Evolutionary conservation across 1,284 basidiomycete species (phyloP).

Genomic region (Porogramme epimiltina): DNA sequence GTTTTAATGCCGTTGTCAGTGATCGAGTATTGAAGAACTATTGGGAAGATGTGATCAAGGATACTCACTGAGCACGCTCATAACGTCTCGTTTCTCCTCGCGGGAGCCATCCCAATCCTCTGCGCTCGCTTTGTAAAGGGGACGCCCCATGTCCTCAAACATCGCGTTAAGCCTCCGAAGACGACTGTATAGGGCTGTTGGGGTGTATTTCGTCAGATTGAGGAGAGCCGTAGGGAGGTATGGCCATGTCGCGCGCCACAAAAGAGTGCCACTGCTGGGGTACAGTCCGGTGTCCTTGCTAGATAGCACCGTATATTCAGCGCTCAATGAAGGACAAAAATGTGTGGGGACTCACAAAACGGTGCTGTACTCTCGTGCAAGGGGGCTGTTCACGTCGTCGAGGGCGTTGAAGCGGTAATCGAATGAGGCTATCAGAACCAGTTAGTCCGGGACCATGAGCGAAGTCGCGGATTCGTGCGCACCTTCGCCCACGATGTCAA

Average conservation of each 20-base stretch:
- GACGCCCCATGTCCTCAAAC: constrained; percentile 22
- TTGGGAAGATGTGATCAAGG: no score
- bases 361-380: constrained; percentile 29
- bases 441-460: constrained; percentile 8
- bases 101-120: constrained; percentile 14
- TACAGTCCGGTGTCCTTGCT: constrained; percentile 22
- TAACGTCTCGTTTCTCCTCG: constrained; percentile 31
- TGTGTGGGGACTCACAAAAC: constrained; percentile 30
- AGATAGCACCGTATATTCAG: not conserved
- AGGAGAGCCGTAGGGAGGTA: constrained; percentile 26
- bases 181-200: constrained; percentile 26
- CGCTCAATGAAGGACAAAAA: no score
- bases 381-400: constrained; percentile 14
- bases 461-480: not conserved
- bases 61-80: constrained; percentile 42
- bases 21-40: no score
- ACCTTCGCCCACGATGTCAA: constrained; percentile 37
- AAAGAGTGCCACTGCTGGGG: constrained; percentile 14
- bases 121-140: constrained; percentile 17
- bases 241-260: constrained; percentile 27
- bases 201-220: constrained; percentile 26
- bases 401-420: constrained; percentile 32
- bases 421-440: constrained; percentile 27
- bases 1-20: not conserved
- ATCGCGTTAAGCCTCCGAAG: constrained; percentile 23